Evolutionary conservation across 176 grass and related monocot genomes (phyloP), one percentile per base, ranked within the genome.

Genomic region (Lolium multiflorum): DNA sequence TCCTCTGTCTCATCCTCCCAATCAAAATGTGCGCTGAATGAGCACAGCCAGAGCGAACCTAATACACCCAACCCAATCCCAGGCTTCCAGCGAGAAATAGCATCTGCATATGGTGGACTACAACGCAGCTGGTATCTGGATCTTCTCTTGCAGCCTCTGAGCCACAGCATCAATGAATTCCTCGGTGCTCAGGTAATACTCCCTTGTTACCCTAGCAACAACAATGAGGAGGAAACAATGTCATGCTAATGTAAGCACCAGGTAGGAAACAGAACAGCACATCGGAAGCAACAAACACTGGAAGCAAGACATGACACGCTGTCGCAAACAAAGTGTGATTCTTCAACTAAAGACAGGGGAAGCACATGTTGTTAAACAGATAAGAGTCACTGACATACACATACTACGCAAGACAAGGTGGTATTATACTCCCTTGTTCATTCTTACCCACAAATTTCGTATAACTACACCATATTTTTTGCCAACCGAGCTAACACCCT

Each of bases 101-200:
- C 54, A 28, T 58, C 38, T 28, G 69, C 69, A 49, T 24, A 67
- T 18, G 59, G 46, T 12, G 20, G n/a, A 68, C 63, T 84, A 85
- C 72, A 63, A 52, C 1, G 56, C 89, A 22, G 87, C 73, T 80
- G 89, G 87, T 6, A 54, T 51, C 47, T 89, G 69, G 63, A 89
- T 84, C 83, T 95, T 98, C 44, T 81, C 93, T 28, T 24, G 82
- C 59, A 95, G 83, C 50, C 85, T 85, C 25, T 90, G 89, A 28
- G 91, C 85, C 8, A 95, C 93, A 63, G 95, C 89, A n/a, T 98
- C 89, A 31, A 98, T 90, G 74, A 95, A 98, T 75, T 98, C 93
- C 47, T 98, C 93, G 0, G 95, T 98, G 82, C 77, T 98, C 26
- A 95, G 68, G 77, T 98, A 95, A 82, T 69, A 82, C 77, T 95